Evolutionary conservation across 768 basidiomycete species (phyloP).

Genomic region (Vishniacozyma victoriae): DNA sequence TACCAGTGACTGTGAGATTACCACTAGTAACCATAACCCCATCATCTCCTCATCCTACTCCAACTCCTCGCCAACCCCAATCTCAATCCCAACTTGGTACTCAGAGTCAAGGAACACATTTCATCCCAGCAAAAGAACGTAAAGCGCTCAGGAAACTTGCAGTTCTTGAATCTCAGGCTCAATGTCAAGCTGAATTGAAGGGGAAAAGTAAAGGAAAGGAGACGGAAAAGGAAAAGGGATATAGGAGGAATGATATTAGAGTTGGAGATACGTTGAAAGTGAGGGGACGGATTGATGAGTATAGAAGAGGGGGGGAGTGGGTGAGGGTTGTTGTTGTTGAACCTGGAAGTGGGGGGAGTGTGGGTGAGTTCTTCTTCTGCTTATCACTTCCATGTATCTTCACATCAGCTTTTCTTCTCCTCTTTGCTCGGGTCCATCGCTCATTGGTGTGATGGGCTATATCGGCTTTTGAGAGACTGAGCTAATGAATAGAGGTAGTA

Average conservation of each 20-base stretch:
- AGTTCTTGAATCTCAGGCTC: slow-evolving; percentile 5
- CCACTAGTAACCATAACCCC: background rate
- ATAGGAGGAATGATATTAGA: slow-evolving; percentile 19
- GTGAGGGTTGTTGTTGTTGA: slow-evolving; percentile 29
- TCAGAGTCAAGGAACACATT: too few species aligned
- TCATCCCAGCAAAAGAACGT: slow-evolving; percentile 15
- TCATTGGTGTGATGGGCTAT: background rate
- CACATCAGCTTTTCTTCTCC: background rate
- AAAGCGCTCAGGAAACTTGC: slow-evolving; percentile 7
- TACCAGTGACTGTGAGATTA: slow-evolving; percentile 19
- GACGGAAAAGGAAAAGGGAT: slow-evolving; percentile 11
- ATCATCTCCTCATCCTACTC: background rate
- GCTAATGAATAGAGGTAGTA: slow-evolving; percentile 21
- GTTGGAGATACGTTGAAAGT: slow-evolving; percentile 36
- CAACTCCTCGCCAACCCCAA: background rate
- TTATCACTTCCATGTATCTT: background rate
- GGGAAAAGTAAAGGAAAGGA: background rate
- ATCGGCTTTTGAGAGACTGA: too few species aligned
- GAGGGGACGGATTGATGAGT: slow-evolving; percentile 35
- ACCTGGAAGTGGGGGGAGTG: slow-evolving; percentile 23
- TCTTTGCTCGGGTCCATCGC: background rate
- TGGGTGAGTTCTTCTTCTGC: slow-evolving; percentile 19
- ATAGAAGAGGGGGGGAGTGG: slow-evolving; percentile 24
- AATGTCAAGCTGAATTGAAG: background rate
- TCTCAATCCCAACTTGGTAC: background rate